phyloP scores from a whole-genome alignment of 2,329 filamentous ascomycete genomes.

The Lasiodiplodia citricola region DNA sequence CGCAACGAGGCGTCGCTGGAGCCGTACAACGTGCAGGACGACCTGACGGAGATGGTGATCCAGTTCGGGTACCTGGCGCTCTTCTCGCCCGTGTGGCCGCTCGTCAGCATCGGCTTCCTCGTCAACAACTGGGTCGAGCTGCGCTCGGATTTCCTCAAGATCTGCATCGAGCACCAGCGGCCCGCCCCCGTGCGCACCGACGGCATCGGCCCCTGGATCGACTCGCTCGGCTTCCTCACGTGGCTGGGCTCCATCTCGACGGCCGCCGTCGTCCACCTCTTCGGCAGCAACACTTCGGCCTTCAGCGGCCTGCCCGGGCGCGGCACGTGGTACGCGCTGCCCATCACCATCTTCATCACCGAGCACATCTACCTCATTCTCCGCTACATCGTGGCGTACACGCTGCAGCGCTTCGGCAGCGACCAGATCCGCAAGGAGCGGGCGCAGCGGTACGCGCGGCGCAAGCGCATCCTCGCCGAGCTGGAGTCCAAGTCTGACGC shows the following conservation, averaged over 20 bases:
- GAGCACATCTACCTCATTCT: constrained; percentile 43
- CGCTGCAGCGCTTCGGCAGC: constrained; percentile 36
- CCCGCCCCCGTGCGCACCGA: constrained; percentile 38
- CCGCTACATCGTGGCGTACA: constrained; percentile 36
- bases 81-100: constrained; percentile 43
- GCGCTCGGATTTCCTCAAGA: constrained; percentile 42
- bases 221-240: constrained; percentile 38
- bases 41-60: constrained; percentile 43
- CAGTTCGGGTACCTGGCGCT: constrained; percentile 43
- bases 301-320: constrained; percentile 29
- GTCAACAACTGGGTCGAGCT: constrained; percentile 45
- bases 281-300: constrained; percentile 16
- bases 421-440: constrained; percentile 36
- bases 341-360: constrained; percentile 38
- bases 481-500: constrained; percentile 31
- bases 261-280: constrained; percentile 42
- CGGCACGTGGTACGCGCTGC: constrained; percentile 37
- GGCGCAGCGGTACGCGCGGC: constrained; percentile 35
- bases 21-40: constrained; percentile 43
- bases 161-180: constrained; percentile 40
- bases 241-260: constrained; percentile 42
- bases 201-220: constrained; percentile 42
- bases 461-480: constrained; percentile 39
- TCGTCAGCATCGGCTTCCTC: constrained; percentile 42
- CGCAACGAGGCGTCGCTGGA: constrained; percentile 38